Evolutionary conservation across 78 protist genomes (phyloP), one percentile per base, ranked within the genome.

Genomic region (Cavenderia fasciculata): DNA sequence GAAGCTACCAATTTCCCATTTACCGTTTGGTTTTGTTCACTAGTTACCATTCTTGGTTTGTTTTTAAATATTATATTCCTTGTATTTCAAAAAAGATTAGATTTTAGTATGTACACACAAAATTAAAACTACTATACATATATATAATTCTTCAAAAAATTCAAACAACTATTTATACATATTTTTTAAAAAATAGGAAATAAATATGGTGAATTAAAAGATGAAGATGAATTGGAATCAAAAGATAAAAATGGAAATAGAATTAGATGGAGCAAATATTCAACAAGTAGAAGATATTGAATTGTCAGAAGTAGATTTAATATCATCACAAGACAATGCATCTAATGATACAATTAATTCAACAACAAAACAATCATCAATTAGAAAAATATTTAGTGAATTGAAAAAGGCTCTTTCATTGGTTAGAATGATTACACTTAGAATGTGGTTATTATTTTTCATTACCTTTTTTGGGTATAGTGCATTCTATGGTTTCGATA

Each of bases 401-500:
- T 38, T 82, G 10, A 69, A 44, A 33, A 27, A 82, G n/a, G 90
- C 70, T 25, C 2, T 68, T 4, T 2, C 11, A 6, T 43, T 68
- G 10, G 59, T 65, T 2, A 34, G 44, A 44, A 11, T 49, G 23
- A 56, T 82, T 40, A 43, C 90, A 38, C 23, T 18, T 7, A 66
- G 73, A 69, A 70, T 68, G 52, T 82, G 90, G 90, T 5, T 68
- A 7, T 21, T 69, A 2, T n/a, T 41, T 14, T 25, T 18, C 2
- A 59, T 82, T 31, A 14, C 73, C 11, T 82, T 82, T 33, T 68
- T 82, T 68, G 90, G 90, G 4, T 82, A 82, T 31, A 66, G 65
- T 31, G 23, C 77, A 40, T 82, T 68, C 46, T 82, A 51, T 82
- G 90, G 90, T 25, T 56, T 82, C 29, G 90, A 82, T 68, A 82